Percentiles rank a stretch among this genome's conserved stretches.
These are phyloP conservation scores for Panellus pusillus DNA, from an alignment of 768 basidiomycete genomes.

Conservation along the genomic window DNA sequence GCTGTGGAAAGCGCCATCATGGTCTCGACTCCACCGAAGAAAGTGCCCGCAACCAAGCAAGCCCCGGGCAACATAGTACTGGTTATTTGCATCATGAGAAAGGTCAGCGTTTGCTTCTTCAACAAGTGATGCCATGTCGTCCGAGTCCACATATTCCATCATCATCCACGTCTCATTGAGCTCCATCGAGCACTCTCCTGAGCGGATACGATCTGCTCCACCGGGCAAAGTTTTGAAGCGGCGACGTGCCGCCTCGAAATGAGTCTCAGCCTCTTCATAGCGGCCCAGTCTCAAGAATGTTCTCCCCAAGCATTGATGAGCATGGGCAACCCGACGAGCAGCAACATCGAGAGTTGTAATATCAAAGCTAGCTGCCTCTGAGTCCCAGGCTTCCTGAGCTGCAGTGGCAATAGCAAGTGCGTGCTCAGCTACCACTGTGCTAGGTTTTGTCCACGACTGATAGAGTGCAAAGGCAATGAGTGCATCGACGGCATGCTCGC, in stretches of 20 bases:
- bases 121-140: not conserved
- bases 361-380: no score
- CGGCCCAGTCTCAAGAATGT: not conserved
- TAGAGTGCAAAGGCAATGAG: no score
- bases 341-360: no score
- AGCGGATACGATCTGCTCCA: not conserved
- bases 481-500: no score
- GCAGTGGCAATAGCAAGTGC: no score
- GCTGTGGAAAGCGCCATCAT: not conserved
- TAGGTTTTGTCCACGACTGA: no score
- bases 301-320: conserved; percentile 3
- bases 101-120: not conserved
- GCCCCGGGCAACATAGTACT: not conserved
- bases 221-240: not conserved
- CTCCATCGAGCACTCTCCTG: conserved; percentile 1
- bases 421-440: no score
- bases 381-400: no score
- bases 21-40: not conserved
- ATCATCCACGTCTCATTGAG: not conserved
- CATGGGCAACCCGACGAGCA: not conserved
- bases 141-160: not conserved
- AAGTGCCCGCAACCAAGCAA: conserved; percentile 1
- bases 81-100: not conserved
- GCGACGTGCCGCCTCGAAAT: not conserved
- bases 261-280: not conserved